These are phyloP conservation scores for Calocybe indica DNA, from an alignment of 768 basidiomycete species.

Conservation along the genomic window DNA sequence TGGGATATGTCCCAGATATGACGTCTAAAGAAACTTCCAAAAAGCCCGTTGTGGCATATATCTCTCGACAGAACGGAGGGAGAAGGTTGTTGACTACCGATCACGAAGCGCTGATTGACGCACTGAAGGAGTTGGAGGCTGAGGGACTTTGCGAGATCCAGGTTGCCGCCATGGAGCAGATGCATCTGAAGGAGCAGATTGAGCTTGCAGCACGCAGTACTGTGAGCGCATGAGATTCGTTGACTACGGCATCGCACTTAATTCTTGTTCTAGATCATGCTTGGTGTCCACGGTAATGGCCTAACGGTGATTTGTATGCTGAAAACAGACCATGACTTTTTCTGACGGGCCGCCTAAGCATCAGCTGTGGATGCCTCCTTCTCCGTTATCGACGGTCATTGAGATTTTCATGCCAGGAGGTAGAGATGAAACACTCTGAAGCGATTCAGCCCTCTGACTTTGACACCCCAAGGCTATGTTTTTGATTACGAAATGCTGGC, in stretches of 20 bases:
- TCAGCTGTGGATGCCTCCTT: conserved; percentile 64
- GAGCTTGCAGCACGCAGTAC: conserved; percentile 54
- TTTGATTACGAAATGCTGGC: conserved; percentile 39
- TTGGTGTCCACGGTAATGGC: conserved; percentile 68
- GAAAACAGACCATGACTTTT: background rate
- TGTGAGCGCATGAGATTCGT: conserved; percentile 26
- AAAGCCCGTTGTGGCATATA: conserved; percentile 42
- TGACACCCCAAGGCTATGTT: conserved; percentile 20
- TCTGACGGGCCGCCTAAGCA: conserved; percentile 22
- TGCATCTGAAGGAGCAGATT: conserved; percentile 60
- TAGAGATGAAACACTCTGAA: conserved; percentile 9
- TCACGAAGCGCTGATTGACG: conserved; percentile 42
- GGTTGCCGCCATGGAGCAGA: conserved; percentile 26
- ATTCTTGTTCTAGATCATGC: conserved; percentile 34
- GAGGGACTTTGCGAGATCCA: conserved; percentile 49
- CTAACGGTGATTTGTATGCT: conserved; percentile 36
- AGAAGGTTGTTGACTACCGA: conserved; percentile 36
- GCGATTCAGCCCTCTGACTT: background rate
- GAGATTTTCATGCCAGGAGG: conserved; percentile 64
- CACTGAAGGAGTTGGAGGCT: conserved; percentile 40
- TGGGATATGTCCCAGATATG: conserved; percentile 23
- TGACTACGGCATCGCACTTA: background rate
- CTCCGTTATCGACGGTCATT: conserved; percentile 56
- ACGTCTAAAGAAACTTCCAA: background rate
- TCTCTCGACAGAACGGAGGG: conserved; percentile 47